A percentile compares a stretch with the other conserved stretches of the same genome.
phyloP scores from a whole-genome alignment of 768 basidiomycete species.

The Lyophyllum shimeji region DNA sequence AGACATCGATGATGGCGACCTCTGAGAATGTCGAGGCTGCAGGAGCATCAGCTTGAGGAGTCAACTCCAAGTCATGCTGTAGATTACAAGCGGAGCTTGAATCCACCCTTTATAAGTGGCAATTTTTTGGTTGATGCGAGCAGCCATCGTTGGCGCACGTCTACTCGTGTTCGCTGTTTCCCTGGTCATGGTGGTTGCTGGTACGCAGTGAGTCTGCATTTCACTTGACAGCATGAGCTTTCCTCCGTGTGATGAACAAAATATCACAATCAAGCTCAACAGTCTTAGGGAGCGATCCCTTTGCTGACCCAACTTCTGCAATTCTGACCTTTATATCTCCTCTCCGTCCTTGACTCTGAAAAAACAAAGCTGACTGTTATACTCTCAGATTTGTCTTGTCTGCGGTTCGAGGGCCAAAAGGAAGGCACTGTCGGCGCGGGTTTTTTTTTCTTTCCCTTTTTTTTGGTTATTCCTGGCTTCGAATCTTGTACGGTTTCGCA shows the following conservation, averaged over 20 bases:
- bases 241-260: slow-evolving; percentile 44
- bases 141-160: not conserved
- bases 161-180: too few species aligned
- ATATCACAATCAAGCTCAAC: slow-evolving; percentile 67
- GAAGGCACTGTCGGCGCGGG: too few species aligned
- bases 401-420: too few species aligned
- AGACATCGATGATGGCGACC: slow-evolving; percentile 1
- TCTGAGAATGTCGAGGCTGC: not conserved
- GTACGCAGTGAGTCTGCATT: not conserved
- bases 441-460: too few species aligned
- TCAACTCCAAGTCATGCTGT: not conserved
- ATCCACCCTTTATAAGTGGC: not conserved
- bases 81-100: slow-evolving; percentile 7
- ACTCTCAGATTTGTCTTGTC: too few species aligned
- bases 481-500: too few species aligned
- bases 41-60: not conserved
- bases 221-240: not conserved
- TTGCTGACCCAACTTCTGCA: slow-evolving; percentile 61
- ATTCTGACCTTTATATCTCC: slow-evolving; percentile 41
- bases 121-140: not conserved
- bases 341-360: not conserved
- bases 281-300: slow-evolving; percentile 50
- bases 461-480: too few species aligned
- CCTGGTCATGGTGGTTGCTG: too few species aligned
- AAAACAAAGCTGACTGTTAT: not conserved